phyloP scores from a whole-genome alignment of 225 moss, liverwort and hornwort genomes.

The Physcomitrium patens region DNA sequence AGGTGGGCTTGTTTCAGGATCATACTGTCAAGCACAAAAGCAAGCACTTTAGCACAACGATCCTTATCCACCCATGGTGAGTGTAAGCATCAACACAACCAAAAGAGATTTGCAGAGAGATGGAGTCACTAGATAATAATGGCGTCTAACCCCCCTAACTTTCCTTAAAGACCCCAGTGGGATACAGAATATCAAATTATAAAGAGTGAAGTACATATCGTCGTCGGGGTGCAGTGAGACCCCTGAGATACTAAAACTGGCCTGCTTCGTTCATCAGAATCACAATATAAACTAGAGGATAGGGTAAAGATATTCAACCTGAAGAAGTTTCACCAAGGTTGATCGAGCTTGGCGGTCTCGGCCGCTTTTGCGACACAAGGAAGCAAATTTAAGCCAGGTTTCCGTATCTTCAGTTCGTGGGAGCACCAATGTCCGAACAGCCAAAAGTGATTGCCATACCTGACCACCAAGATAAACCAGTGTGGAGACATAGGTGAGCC shows the following conservation, averaged over 20 bases:
- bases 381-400: constrained; percentile 99
- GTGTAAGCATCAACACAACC: no score
- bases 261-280: background rate
- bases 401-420: constrained; percentile 80
- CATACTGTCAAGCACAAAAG: constrained; percentile 64
- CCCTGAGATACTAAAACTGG: background rate
- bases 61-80: background rate
- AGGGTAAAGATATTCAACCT: constrained; percentile 47
- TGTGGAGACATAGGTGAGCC: background rate
- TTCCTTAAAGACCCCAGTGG: no score
- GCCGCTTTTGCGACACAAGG: constrained; percentile 94
- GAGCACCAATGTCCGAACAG: constrained; percentile 89
- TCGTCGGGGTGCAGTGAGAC: background rate
- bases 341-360: constrained; percentile 83
- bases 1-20: constrained; percentile 54
- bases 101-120: no score
- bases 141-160: no score
- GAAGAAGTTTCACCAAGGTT: constrained; percentile 83
- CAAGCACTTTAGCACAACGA: constrained; percentile 4
- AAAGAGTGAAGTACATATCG: background rate
- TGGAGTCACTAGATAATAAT: no score
- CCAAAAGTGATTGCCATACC: constrained; percentile 98
- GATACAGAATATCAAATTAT: background rate
- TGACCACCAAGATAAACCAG: constrained; percentile 36
- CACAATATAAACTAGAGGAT: constrained; percentile 12